phyloP scores from a whole-genome alignment of 306 rosid species.

The Trifolium fragiferum region DNA sequence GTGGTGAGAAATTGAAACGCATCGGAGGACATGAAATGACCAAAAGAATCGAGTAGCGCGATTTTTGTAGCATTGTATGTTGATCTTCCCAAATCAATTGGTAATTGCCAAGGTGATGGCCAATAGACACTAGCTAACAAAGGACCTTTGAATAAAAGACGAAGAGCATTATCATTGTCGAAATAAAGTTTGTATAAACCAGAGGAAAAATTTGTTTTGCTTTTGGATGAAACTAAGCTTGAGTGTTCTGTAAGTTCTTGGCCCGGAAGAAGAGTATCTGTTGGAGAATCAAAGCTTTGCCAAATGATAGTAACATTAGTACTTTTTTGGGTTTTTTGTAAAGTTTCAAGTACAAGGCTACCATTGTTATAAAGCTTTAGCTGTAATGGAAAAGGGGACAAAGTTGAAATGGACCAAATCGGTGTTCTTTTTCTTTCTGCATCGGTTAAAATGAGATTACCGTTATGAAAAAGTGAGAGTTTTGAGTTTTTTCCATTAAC shows the following conservation, averaged over 20 bases:
- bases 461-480: slow-evolving; percentile 46
- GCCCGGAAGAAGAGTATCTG: slow-evolving; percentile 58
- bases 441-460: slow-evolving; percentile 55
- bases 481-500: slow-evolving; percentile 56
- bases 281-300: slow-evolving; percentile 63
- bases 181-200: slow-evolving; percentile 54
- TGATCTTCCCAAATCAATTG: slow-evolving; percentile 33
- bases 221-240: slow-evolving; percentile 41
- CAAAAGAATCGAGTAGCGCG: slow-evolving; percentile 35
- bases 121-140: slow-evolving; percentile 45
- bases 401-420: slow-evolving; percentile 49
- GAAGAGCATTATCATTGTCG: slow-evolving; percentile 53
- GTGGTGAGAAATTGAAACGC: background rate
- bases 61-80: slow-evolving; percentile 44
- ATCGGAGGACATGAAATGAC: slow-evolving; percentile 48
- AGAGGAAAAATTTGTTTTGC: slow-evolving; percentile 44
- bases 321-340: background rate
- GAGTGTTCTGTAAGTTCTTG: slow-evolving; percentile 43
- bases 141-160: slow-evolving; percentile 36
- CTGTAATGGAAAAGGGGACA: background rate
- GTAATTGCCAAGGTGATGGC: slow-evolving; percentile 37
- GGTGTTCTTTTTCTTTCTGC: slow-evolving; percentile 42
- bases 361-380: slow-evolving; percentile 52
- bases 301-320: slow-evolving; percentile 40
- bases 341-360: slow-evolving; percentile 47